Evolutionary conservation across 78 protist species (phyloP), one percentile per base, ranked within the genome.

Genomic region (Planoprotostelium fungivorum): DNA sequence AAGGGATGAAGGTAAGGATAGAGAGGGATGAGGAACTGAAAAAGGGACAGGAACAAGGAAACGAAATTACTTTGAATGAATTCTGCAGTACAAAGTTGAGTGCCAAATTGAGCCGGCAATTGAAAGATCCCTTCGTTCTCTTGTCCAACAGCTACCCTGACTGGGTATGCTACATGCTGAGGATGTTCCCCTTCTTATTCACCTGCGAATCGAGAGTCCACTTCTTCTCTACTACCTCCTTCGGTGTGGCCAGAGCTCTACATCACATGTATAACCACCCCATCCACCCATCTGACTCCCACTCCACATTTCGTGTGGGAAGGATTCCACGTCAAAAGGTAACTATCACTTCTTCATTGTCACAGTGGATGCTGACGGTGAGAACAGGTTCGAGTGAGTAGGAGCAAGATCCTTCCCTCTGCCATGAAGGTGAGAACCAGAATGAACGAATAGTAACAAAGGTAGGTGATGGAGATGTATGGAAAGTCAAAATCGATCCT

Each of bases 201-300:
- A 83, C 91, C 38, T 94, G 94, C 84, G 96, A 94, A 1, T 37
- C 89, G 16, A 87, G 93, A 63, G 85, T 92, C 35, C 36, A 86
- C 36, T 91, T 90, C 91, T 94, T 95, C 38, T 88, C 84, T 37
- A 90, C 95, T 0, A 94, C 97, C 0, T 92, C 96, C 1, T 93
- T 94, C 84, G 97, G 97, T 23, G 85, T 91, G 39, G 93, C 96
- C 1, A 93, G 96, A 34, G 97, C 97, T n/a, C 92, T 96, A 37
- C 94, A 25, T 90, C 92, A 0, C 86, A 89, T 0, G 84, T 89
- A 10, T 91, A 89, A 85, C 92, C 87, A 35, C 34, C 92, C 36
- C 90, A 87, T 37, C 92, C 51, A 38, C 88, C 83, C 25, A 85
- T 87, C 89, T 63, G 92, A 35, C 91, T 63, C 88, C 86, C 93